Base-by-base conservation (phyloP, 257 asterid species). In the Primulina tabacum region DNA sequence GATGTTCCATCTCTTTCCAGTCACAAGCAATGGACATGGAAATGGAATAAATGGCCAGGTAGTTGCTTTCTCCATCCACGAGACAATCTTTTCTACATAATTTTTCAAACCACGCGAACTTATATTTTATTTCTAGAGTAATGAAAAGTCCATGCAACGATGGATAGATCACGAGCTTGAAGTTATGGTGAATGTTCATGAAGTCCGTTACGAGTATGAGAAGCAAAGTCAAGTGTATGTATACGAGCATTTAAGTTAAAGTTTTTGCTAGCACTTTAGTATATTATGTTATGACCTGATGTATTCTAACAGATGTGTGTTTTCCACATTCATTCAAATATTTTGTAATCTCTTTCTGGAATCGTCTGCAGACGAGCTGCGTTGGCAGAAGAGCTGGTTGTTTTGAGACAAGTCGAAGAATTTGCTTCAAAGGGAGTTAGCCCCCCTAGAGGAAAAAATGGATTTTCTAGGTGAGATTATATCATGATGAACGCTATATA, bases 181-280 rank as follows among this genome's bases (percentile, higher is more conserved):
- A 79, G 96, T 94, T 73, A 83, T 88, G 98, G 98, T 94, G 80
- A 88, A 94, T 82, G 88, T 94, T 79, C 99, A 94, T 74, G 99
- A 94, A 94, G 99, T 94, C 75, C 99, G 99, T 53, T 88, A 79
- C 18, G 99, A 94, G 77, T 94, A 92, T 60, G 99, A 94, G 97
- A 94, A 88, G 89, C 99, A 94, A 80, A 88, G 96, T 73, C 95
- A 92, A 89, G 99, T 94, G 99, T 94, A 92, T 55, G 99, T 84
- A 66, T 5, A 43, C 6, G n/a, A 12, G 50, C 17, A 43, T 11
- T 43, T 43, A 43, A 43, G 53, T 12, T 12, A 12, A 43, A 11
- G 53, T 43, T 43, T 3, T 43, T 3, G 53, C n/a, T 43, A 43
- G 5, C 53, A 43, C 53, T 12, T 38, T 2, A 43, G 53, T 43